phyloP scores from a whole-genome alignment of 768 basidiomycete species.

The Serendipita sp. region DNA sequence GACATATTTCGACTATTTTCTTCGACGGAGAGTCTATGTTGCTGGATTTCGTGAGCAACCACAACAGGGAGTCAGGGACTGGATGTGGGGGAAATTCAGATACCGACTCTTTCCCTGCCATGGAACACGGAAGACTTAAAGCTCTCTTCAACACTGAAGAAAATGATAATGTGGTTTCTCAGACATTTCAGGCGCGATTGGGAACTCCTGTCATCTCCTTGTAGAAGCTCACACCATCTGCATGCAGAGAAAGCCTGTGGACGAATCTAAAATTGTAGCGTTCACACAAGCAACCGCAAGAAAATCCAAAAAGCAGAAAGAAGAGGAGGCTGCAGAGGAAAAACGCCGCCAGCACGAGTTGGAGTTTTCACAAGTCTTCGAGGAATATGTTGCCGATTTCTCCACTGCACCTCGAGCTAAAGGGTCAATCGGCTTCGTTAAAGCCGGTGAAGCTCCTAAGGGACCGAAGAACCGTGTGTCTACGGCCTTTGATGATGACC shows the following conservation, averaged over 20 bases:
- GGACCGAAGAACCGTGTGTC: not conserved
- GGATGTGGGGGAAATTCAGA: not conserved
- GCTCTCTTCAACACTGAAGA: conserved; percentile 1
- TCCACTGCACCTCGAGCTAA: conserved; percentile 16
- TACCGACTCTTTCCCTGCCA: not conserved
- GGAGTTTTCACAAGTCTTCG: conserved; percentile 15
- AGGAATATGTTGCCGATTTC: conserved; percentile 30
- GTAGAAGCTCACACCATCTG: not conserved
- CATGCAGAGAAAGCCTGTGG: conserved; percentile 5
- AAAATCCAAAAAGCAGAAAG: conserved; percentile 84
- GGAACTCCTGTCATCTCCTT: not conserved
- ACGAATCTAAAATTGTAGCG: not conserved
- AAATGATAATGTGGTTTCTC: not conserved
- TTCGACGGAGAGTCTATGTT: not conserved
- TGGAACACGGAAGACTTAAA: conserved; percentile 2
- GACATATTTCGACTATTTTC: not conserved
- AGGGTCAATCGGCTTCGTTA: not conserved
- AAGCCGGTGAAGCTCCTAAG: not conserved
- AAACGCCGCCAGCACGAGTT: conserved; percentile 40
- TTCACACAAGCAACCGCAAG: conserved; percentile 31
- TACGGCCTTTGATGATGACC: not conserved
- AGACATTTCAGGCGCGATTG: conserved; percentile 1
- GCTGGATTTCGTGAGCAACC: not conserved
- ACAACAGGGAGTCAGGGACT: not conserved
- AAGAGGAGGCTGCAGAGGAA: conserved; percentile 80